Conservation (phyloP, 257 asterid species). For the Forsythia suspensa region DNA sequence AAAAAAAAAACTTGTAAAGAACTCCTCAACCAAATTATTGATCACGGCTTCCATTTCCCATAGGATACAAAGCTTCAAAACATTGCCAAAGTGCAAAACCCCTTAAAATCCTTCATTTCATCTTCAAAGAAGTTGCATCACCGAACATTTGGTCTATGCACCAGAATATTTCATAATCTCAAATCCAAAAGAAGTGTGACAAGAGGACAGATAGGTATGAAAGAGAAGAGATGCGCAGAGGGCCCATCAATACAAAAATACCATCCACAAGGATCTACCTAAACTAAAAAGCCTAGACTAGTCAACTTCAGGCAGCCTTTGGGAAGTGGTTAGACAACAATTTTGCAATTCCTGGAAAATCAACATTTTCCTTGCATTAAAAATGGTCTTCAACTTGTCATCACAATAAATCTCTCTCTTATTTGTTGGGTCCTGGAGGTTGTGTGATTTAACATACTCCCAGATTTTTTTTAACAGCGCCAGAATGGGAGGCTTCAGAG, state of each 20-base stretch:
- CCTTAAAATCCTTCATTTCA: neutral
- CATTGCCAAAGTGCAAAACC: slow-evolving; percentile 1
- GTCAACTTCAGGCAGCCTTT: slow-evolving; percentile 29
- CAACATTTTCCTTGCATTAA: slow-evolving; percentile 57
- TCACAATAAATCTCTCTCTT: slow-evolving; percentile 64
- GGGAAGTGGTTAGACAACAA: slow-evolving; percentile 53
- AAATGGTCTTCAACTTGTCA: slow-evolving; percentile 58
- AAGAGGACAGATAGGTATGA: neutral
- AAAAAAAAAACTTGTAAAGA: neutral
- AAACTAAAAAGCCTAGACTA: slow-evolving; percentile 9
- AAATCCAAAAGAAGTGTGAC: neutral
- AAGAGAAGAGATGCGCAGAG: neutral
- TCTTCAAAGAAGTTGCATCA: neutral
- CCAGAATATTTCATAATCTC: neutral
- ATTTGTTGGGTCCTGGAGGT: slow-evolving; percentile 54
- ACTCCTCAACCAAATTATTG: neutral
- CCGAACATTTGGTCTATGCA: neutral
- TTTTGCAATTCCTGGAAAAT: slow-evolving; percentile 52
- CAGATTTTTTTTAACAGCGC: slow-evolving; percentile 33
- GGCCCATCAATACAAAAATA: neutral
- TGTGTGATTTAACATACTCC: slow-evolving; percentile 32
- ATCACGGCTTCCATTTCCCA: neutral
- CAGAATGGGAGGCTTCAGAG: slow-evolving; percentile 36
- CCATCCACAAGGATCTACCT: neutral
- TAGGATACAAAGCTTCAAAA: neutral